Evolutionary conservation across 2,329 filamentous ascomycete genomes (phyloP).

Genomic region (Sarocladiaceae sp.): DNA sequence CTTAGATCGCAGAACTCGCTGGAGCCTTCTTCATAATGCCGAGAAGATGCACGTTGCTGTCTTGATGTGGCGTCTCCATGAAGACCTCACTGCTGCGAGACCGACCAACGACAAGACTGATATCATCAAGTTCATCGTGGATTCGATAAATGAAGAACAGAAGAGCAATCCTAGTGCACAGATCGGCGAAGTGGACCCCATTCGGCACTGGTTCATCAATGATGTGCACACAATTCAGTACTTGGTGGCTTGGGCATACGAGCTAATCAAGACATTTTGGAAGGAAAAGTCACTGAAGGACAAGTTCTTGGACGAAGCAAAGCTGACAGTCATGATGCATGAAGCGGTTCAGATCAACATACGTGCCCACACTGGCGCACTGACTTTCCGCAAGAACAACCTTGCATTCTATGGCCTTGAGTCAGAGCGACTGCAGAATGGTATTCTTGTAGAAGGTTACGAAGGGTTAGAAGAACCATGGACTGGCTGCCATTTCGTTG

Average conservation of each 20-base stretch:
- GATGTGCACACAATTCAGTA: constrained; percentile 69
- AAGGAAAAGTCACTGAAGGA: constrained; percentile 56
- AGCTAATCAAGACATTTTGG: constrained; percentile 69
- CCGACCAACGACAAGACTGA: constrained; percentile 61
- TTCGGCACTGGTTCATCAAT: constrained; percentile 83
- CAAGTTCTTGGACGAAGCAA: constrained; percentile 19
- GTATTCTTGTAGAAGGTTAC: constrained; percentile 61
- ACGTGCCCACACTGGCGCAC: constrained; percentile 51
- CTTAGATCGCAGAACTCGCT: constrained; percentile 65
- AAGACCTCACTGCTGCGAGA: constrained; percentile 59
- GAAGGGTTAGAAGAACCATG: constrained; percentile 74
- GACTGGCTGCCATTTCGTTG: constrained; percentile 67
- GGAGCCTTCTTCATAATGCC: constrained; percentile 81
- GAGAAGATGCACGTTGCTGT: constrained; percentile 83
- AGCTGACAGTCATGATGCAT: constrained; percentile 51
- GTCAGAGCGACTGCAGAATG: constrained; percentile 60
- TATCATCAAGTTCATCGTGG: constrained; percentile 69
- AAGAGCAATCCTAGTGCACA: constrained; percentile 63
- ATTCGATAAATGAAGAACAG: constrained; percentile 70
- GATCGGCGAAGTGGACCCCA: constrained; percentile 68
- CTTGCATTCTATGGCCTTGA: constrained; percentile 68
- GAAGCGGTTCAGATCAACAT: constrained; percentile 67
- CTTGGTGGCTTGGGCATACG: constrained; percentile 74
- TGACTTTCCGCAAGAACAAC: constrained; percentile 70
- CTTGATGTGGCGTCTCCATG: constrained; percentile 76